Conservation (phyloP, 306 rosid genomes). For the Castanea sativa region DNA sequence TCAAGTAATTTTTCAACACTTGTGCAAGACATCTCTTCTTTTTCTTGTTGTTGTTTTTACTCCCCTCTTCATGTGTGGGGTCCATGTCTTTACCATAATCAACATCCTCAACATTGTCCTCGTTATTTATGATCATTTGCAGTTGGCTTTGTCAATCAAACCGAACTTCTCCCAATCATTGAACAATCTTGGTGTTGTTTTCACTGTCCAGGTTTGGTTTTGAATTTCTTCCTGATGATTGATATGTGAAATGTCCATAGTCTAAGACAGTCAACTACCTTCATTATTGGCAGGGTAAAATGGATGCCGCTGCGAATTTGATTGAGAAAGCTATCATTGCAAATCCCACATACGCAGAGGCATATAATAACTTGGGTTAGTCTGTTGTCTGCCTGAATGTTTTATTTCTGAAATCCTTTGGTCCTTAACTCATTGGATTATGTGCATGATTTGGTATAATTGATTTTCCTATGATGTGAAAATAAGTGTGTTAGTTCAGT, state of each 20-base stretch:
- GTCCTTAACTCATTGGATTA: neutral
- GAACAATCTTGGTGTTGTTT: constrained; percentile 98
- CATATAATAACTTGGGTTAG: constrained; percentile 92
- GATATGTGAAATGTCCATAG: constrained; percentile 19
- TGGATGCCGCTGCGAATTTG: constrained; percentile 98
- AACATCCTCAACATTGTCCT: neutral
- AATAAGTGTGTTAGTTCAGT: constrained; percentile 4
- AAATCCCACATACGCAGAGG: constrained; percentile 98
- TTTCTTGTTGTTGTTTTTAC: neutral
- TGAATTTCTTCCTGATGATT: constrained; percentile 7
- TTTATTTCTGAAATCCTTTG: constrained; percentile 1
- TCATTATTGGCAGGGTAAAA: constrained; percentile 78
- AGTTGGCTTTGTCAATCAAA: constrained; percentile 91
- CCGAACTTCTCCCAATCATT: constrained; percentile 95
- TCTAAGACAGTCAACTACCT: constrained; percentile 14
- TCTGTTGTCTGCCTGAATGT: neutral
- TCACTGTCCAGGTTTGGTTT: constrained; percentile 87
- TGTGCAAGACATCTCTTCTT: neutral
- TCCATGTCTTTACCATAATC: constrained; percentile 12
- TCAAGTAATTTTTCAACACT: constrained; percentile 60
- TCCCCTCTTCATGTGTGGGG: constrained; percentile 5
- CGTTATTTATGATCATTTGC: constrained; percentile 27
- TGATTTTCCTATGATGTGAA: constrained; percentile 9
- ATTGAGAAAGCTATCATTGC: constrained; percentile 97
- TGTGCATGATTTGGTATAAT: constrained; percentile 13